A percentile compares a stretch with the other conserved stretches of the same genome.
Conservation (phyloP, 495 filamentous ascomycete species). For the Delitschia confertaspora region DNA sequence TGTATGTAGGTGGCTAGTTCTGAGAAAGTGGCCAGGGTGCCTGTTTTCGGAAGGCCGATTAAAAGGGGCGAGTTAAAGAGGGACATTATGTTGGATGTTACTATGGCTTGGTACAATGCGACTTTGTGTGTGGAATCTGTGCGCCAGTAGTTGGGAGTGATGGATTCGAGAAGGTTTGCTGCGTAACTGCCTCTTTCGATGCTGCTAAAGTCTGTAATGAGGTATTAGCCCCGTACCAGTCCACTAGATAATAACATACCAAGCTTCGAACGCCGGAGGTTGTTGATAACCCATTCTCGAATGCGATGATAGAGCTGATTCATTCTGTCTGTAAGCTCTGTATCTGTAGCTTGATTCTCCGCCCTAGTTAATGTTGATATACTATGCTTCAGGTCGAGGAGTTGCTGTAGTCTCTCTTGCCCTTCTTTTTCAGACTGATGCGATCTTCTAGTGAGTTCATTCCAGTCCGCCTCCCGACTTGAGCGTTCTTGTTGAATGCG, state of each 20-base stretch:
- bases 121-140: conserved; percentile 23
- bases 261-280: conserved; percentile 29
- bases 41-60: conserved; percentile 28
- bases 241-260: neutral
- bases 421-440: conserved; percentile 24
- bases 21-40: conserved; percentile 8
- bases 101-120: conserved; percentile 30
- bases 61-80: conserved; percentile 28
- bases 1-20: conserved; percentile 17
- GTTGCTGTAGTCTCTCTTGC: conserved; percentile 27
- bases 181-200: too few relatives aligned
- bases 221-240: neutral
- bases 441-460: conserved; percentile 16
- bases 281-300: conserved; percentile 34
- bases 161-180: conserved; percentile 4
- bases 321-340: conserved; percentile 27
- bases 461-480: conserved; percentile 16
- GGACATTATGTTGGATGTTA: conserved; percentile 26
- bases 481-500: conserved; percentile 2
- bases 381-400: conserved; percentile 32
- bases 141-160: conserved; percentile 16
- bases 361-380: conserved; percentile 31
- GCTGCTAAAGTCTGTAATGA: conserved; percentile 23
- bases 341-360: conserved; percentile 29
- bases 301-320: conserved; percentile 29